phyloP scores from a whole-genome alignment of 2,329 filamentous ascomycete species.

The Paecilomyces sp. region DNA sequence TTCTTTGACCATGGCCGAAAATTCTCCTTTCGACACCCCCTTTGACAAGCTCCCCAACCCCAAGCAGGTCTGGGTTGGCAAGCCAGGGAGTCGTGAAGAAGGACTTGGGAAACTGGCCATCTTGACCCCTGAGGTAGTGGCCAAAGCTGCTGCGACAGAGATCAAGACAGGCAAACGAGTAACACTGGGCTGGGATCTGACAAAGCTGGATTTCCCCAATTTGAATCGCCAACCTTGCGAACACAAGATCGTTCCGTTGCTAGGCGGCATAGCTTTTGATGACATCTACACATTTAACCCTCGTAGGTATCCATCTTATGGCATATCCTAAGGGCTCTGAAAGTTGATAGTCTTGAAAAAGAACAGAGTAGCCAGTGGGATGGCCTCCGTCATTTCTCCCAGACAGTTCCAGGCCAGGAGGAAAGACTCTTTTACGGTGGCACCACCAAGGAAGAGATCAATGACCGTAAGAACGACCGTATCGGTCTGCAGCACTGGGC shows the following conservation, averaged over 20 bases:
- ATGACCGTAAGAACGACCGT: conserved; percentile 35
- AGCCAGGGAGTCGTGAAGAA: conserved; percentile 43
- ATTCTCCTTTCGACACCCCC: conserved; percentile 17
- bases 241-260: conserved; percentile 44
- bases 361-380: conserved; percentile 48
- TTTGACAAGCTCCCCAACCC: conserved; percentile 44
- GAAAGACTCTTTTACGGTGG: conserved; percentile 45
- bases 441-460: conserved; percentile 40
- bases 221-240: conserved; percentile 46
- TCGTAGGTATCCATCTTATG: conserved; percentile 20
- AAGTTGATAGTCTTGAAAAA: conserved; percentile 5
- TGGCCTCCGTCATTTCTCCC: conserved; percentile 44
- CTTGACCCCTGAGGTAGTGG: conserved; percentile 47
- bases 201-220: conserved; percentile 49
- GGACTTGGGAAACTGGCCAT: conserved; percentile 46
- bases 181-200: conserved; percentile 49
- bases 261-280: conserved; percentile 43
- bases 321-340: background rate
- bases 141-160: conserved; percentile 41
- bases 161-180: conserved; percentile 47
- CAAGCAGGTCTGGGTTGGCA: conserved; percentile 42
- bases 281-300: conserved; percentile 47
- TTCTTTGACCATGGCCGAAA: background rate
- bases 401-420: conserved; percentile 27
- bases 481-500: conserved; percentile 46